Evolutionary conservation across 2,329 filamentous ascomycete species (phyloP).

Genomic region (Hypoxylon sp.): DNA sequence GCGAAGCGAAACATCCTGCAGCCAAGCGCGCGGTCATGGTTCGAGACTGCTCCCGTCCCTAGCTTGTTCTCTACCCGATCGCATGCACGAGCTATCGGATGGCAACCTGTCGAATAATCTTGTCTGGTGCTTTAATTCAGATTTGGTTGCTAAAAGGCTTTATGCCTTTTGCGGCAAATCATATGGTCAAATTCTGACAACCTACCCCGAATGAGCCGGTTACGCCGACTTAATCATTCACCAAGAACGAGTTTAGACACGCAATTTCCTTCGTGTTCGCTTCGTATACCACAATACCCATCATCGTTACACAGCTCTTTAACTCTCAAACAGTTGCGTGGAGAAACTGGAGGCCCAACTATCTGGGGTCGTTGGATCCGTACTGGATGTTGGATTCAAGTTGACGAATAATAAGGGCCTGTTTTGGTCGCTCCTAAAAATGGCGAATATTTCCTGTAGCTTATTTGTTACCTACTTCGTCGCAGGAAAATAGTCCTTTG

Average conservation of each 20-base stretch:
- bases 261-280: conserved; percentile 41
- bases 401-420: no score
- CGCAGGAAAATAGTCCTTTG: conserved; percentile 27
- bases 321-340: conserved; percentile 34
- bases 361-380: conserved; percentile 12
- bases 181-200: no score
- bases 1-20: conserved; percentile 38
- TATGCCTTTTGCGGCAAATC: no score
- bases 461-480: conserved; percentile 34
- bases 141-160: no score
- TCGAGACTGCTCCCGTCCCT: conserved; percentile 31
- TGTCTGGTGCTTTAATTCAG: no score
- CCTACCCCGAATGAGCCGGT: no score
- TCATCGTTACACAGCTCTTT: conserved; percentile 37
- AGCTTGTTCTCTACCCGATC: conserved; percentile 37
- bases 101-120: no score
- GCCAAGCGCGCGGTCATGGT: conserved; percentile 32
- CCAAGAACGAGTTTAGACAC: conserved; percentile 31
- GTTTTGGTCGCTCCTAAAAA: no score
- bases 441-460: conserved; percentile 35
- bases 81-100: conserved; percentile 33
- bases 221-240: no score
- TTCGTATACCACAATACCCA: conserved; percentile 33
- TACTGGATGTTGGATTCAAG: conserved; percentile 33
- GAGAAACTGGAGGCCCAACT: conserved; percentile 23